Evolutionary conservation across 2,329 filamentous ascomycete species (phyloP), one percentile per base, ranked within the genome.

Genomic region (Penicillium sp.): DNA sequence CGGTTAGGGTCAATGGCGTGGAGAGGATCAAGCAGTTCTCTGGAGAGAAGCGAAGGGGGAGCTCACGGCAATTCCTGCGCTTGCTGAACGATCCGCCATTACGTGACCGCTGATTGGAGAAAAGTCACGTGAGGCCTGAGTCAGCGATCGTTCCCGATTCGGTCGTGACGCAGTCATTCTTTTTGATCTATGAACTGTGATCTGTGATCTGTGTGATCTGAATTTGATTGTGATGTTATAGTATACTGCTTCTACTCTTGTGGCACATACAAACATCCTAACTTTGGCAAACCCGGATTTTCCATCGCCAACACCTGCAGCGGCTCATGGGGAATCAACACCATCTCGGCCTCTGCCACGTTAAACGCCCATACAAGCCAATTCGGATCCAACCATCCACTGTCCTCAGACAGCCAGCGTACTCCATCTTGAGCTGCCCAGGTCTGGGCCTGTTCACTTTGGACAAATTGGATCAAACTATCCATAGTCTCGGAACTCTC

Each of bases 301-400:
- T 61, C 66, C 14, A 61, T 58, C 15, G 57, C 61, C 17, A 77
- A 60, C 52, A 76, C 61, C 15, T 63, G 58, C 39, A 78, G 59
- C 28, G 76, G 74, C 54, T 77, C 69, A 51, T 72, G 71, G 0
- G 73, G 70, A 28, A 73, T 66, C 55, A 73, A 69, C 43, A 78
- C 70, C 52, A 67, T 69, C 59, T 81, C 78, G 42, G 78, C 73
- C 52, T 78, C 73, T 42, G 71, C 70, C 45, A 78, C 70, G 59
- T 74, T 73, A 73, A 76, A 79, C 25, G 75, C 75, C 78, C 79
- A 81, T 48, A 76, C 75, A 49, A 80, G 17, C 73, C 73, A 75
- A 20, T 75, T 71, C 6, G 71, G 64, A 31, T 73, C 72, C 34
- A 78, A 61, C 76, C 76, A 78, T 64, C 69, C 72, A 52, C 66